Evolutionary conservation across 202 grass and related monocot species (phyloP).

Genomic region (Schoenoplectus triqueter): DNA sequence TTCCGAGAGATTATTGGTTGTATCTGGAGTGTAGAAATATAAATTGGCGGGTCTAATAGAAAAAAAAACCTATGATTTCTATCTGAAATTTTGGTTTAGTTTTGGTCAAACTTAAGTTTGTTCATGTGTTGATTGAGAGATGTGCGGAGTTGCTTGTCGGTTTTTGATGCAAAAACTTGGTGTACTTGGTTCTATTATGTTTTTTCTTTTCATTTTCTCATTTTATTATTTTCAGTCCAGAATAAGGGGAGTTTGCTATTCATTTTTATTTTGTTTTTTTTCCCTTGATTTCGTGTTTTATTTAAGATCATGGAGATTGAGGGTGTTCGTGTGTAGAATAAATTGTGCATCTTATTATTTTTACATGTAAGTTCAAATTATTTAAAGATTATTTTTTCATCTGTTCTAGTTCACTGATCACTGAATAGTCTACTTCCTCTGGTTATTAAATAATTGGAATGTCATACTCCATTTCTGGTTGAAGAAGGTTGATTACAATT

Average conservation of each 20-base stretch:
- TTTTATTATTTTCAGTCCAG: slow-evolving; percentile 16
- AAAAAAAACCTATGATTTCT: slow-evolving; percentile 26
- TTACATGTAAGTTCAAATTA: slow-evolving; percentile 6
- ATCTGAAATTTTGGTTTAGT: slow-evolving; percentile 30
- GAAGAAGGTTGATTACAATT: slow-evolving; percentile 10
- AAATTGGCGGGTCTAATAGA: background rate
- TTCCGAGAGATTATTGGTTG: slow-evolving; percentile 17
- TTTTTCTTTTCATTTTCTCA: slow-evolving; percentile 23
- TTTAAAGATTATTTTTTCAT: background rate
- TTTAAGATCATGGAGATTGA: background rate
- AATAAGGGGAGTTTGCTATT: slow-evolving; percentile 17
- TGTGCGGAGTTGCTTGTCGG: background rate
- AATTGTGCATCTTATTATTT: slow-evolving; percentile 4
- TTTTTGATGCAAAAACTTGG: slow-evolving; percentile 23
- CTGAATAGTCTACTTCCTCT: background rate
- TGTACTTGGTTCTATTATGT: slow-evolving; percentile 6
- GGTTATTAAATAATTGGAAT: slow-evolving; percentile 7
- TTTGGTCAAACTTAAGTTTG: slow-evolving; percentile 27
- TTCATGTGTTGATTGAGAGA: slow-evolving; percentile 26
- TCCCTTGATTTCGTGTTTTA: background rate
- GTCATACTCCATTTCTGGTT: background rate
- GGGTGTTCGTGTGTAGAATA: slow-evolving; percentile 23
- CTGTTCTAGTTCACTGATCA: background rate
- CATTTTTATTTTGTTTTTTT: slow-evolving; percentile 15
- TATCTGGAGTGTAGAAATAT: slow-evolving; percentile 26